Evolutionary conservation across 176 grass and related monocot species (phyloP), one percentile per base, ranked within the genome.

Genomic region (Phoenix roebelenii): DNA sequence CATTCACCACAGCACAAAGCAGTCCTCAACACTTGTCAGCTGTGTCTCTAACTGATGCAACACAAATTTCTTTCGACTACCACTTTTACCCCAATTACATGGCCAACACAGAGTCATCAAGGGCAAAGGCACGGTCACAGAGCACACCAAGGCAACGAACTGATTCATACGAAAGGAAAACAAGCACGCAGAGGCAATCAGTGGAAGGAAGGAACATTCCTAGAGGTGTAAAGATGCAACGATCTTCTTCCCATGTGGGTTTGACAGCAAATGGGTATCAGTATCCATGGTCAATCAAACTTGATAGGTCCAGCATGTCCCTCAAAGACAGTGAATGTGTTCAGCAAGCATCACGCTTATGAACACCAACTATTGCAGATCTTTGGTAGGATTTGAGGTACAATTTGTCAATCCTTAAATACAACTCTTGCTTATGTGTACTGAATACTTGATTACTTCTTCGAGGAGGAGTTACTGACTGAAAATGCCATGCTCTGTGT

Each of bases 251-350:
- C 58, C 87, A 86, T 69, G 64, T 86, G 25, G 72, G 78, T 49
- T 56, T 72, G 53, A 63, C 69, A 23, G 28, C 67, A 25, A 68
- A 82, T 65, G 70, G 81, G 16, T 76, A 71, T 3, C 76, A 66
- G 2, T 81, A 72, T 57, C 80, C 91, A 5, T 87, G 83, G 86
- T 59, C 83, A 7, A 59, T 90, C 4, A 87, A 81, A 71, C 75
- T 87, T 50, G 83, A 96, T 72, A 63, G 55, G 51, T 87, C 91
- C 25, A 90, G 72, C 60, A 78, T 75, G 26, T 90, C 80, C 28
- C 53, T 96, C 57, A 81, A 85, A 23, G 83, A 79, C 15, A 96
- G 91, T 79, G 91, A 96, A 72, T 96, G 86, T 25, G 86, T 5
- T 96, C 91, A 18, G 85, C 80, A 25, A 95, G 85, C 76, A 78